A percentile compares a stretch with the other conserved stretches of the same genome.
These are phyloP conservation scores for Santalum album DNA, from an alignment of 164 flowering plant species.

Conservation along the genomic window DNA sequence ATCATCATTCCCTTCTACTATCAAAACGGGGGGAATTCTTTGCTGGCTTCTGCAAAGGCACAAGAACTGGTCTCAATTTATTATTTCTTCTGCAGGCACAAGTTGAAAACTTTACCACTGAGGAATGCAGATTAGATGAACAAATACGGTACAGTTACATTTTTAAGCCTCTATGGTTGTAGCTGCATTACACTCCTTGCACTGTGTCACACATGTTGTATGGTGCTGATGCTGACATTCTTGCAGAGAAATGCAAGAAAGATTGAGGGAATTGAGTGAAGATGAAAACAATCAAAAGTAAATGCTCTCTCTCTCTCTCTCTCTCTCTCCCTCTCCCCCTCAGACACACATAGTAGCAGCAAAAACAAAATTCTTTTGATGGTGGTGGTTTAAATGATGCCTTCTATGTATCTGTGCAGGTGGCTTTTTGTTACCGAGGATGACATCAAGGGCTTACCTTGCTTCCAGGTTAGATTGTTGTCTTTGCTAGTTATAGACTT, in stretches of 20 bases:
- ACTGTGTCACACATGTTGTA: not conserved
- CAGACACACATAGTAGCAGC: too few species aligned
- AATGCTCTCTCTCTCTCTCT: too few species aligned
- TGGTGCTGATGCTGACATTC: constrained; percentile 16
- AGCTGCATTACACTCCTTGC: not conserved
- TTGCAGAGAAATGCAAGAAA: constrained; percentile 90
- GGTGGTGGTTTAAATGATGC: not conserved
- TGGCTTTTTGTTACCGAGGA: constrained; percentile 96
- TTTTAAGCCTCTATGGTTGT: too few species aligned
- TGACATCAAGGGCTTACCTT: constrained; percentile 80
- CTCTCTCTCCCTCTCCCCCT: not conserved
- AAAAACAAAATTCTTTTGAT: not conserved
- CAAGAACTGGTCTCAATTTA: too few species aligned
- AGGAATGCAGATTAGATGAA: constrained; percentile 5
- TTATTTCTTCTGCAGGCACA: constrained; percentile 4
- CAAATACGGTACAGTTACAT: constrained; percentile 30
- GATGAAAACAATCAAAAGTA: constrained; percentile 83
- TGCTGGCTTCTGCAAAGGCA: too few species aligned
- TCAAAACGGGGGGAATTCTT: too few species aligned
- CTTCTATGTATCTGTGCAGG: constrained; percentile 29
- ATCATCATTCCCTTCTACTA: too few species aligned
- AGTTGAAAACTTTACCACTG: not conserved
- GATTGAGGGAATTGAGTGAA: constrained; percentile 78
- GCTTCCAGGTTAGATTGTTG: constrained; percentile 61
- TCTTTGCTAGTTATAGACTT: too few species aligned